phyloP scores from a whole-genome alignment of 805 yeast species.

The Debaryomyces hansenii region DNA sequence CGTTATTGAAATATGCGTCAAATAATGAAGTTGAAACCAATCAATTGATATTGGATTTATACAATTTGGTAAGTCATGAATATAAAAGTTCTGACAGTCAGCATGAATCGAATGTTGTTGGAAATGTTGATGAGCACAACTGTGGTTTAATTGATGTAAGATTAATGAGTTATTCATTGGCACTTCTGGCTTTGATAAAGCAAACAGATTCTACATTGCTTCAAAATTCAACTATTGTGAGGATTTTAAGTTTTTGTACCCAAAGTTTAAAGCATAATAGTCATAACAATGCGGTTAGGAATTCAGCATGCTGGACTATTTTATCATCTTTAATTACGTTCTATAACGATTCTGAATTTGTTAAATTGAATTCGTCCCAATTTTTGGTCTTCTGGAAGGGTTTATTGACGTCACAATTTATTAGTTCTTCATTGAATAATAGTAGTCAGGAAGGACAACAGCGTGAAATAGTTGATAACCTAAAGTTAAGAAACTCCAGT shows the following conservation, averaged over 20 bases:
- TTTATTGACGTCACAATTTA: constrained; percentile 42
- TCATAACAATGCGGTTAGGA: constrained; percentile 21
- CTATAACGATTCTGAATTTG: constrained; percentile 41
- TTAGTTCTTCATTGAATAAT: constrained; percentile 20
- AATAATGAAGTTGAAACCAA: constrained; percentile 36
- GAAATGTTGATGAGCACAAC: constrained; percentile 17
- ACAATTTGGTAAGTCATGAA: constrained; percentile 29
- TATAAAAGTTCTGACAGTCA: constrained; percentile 16
- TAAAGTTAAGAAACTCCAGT: constrained; percentile 38
- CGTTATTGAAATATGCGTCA: constrained; percentile 30
- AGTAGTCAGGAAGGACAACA: constrained; percentile 17
- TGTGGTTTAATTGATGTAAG: constrained; percentile 18
- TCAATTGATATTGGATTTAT: constrained; percentile 30
- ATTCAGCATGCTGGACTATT: constrained; percentile 42
- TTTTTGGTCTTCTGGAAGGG: constrained; percentile 46
- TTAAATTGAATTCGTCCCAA: constrained; percentile 44
- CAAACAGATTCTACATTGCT: constrained; percentile 34
- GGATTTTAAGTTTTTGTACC: constrained; percentile 45
- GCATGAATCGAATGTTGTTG: constrained; percentile 5
- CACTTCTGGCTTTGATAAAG: constrained; percentile 34
- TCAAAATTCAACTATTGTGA: constrained; percentile 41
- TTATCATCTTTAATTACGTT: constrained; percentile 40
- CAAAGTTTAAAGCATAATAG: constrained; percentile 41
- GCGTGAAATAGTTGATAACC: constrained; percentile 31
- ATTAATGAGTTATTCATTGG: constrained; percentile 34